These are phyloP conservation scores for Neopestalotiopsis sp. DNA, from an alignment of 2,329 filamentous ascomycete species.

Conservation along the genomic window DNA sequence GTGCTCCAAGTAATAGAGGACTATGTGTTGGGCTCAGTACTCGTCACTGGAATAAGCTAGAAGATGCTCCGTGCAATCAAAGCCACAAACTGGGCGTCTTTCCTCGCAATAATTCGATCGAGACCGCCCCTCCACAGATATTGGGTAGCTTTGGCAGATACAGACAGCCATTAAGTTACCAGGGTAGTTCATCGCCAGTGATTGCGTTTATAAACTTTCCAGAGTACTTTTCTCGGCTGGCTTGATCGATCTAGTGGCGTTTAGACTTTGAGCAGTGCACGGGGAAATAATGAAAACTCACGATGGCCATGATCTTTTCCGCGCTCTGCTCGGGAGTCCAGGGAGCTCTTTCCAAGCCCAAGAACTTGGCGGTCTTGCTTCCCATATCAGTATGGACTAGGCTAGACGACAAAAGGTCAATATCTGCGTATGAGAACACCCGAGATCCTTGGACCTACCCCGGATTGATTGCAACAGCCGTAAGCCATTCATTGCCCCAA, in stretches of 20 bases:
- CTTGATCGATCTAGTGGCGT: neutral
- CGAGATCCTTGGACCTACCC: conserved; percentile 21
- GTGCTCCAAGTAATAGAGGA: too few relatives aligned
- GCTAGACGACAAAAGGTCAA: neutral
- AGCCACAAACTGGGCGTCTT: too few relatives aligned
- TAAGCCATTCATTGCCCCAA: conserved; percentile 25
- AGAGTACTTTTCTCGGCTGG: conserved; percentile 9
- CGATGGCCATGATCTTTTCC: conserved; percentile 24
- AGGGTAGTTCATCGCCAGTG: conserved; percentile 1
- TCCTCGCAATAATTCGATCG: too few relatives aligned
- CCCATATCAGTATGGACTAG: conserved; percentile 26
- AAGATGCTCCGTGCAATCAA: too few relatives aligned
- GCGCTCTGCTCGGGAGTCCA: conserved; percentile 28
- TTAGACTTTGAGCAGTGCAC: neutral
- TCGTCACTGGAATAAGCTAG: too few relatives aligned
- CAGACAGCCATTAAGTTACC: neutral
- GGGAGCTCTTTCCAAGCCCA: conserved; percentile 26
- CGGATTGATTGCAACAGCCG: conserved; percentile 23
- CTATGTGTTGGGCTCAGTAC: too few relatives aligned
- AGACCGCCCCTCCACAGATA: too few relatives aligned
- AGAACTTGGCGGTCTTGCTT: conserved; percentile 24
- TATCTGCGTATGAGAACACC: neutral
- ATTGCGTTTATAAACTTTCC: conserved; percentile 16
- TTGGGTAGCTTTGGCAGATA: too few relatives aligned
- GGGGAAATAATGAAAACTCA: conserved; percentile 14